Percentiles rank a stretch among this genome's conserved stretches.
Evolutionary conservation across 371 early-diverging fungal species (phyloP).

Genomic region (Mucor lusitanicus): DNA sequence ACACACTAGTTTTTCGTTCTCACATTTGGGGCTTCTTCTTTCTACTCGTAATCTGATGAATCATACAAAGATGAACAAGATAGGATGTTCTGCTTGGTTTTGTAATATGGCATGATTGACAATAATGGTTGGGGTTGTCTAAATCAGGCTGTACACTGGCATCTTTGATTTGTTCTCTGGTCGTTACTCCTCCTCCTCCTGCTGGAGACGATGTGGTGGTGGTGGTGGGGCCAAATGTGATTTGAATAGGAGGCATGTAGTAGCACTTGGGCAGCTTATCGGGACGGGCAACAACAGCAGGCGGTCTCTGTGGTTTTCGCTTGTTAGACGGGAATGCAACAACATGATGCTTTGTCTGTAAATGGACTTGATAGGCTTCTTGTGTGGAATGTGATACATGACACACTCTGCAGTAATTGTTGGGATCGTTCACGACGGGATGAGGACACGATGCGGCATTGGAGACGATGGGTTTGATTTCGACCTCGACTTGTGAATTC

Average conservation of each 20-base stretch:
- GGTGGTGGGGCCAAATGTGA: not conserved
- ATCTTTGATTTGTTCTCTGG: not conserved
- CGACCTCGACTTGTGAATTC: not conserved
- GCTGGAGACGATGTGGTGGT: not conserved
- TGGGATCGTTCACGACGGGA: not conserved
- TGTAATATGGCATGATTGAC: not conserved
- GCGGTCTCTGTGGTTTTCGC: not conserved
- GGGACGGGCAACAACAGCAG: not conserved
- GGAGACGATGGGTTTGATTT: not conserved
- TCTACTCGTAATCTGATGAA: not conserved
- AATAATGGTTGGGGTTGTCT: not conserved
- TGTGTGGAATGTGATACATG: not conserved
- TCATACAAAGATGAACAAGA: not conserved
- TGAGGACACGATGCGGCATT: not conserved
- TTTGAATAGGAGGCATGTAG: not conserved
- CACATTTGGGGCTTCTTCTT: not conserved
- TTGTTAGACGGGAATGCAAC: not conserved
- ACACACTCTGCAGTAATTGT: not conserved
- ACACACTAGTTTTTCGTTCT: not conserved
- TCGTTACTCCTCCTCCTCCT: no score
- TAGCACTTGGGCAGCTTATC: not conserved
- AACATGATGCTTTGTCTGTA: not conserved
- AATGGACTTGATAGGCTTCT: not conserved
- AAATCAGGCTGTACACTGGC: not conserved
- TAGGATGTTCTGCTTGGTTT: not conserved